Base-by-base conservation (phyloP, 352 stramenopile species). In the Phytophthora chlamydospora region DNA sequence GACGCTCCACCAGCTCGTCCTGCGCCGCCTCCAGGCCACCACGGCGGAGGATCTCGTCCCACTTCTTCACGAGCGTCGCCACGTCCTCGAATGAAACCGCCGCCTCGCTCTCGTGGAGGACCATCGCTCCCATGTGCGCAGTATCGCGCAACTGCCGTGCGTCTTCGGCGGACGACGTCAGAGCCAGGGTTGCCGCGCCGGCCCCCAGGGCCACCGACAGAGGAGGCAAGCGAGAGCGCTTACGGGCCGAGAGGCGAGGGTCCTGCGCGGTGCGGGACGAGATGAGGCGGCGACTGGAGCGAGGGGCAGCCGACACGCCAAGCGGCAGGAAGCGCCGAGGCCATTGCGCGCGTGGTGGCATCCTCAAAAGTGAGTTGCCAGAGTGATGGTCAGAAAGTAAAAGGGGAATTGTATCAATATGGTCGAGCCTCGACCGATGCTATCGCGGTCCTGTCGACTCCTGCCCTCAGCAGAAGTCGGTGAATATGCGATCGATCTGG, bases 71-170 rank as follows among this genome's bases (percentile, higher is more conserved):
- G 13, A 63, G 24, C 10, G 24, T 9, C 19, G 27, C 34, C 43
- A 24, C 45, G 7, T 61, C 47, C 19, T 52, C 43, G 12, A 69
- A 12, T 42, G 58, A 63, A 50, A 8, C 10, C 12, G 31, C n/a
- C 6, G 60, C 21, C 13, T 70, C 54, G n/a, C 51, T 69, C 17
- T 78, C 58, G 24, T 61, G 41, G 11, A 65, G 16, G 32, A 78
- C 62, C 32, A 76, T 32, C 4, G 58, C 33, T 31, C 76, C 61
- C 14, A 81, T 66, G 29, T 72, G 61, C 35, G 61, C 59, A 13
- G 57, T 70, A 27, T 64, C 58, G 16, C 66, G 74, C 16, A 83
- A 9, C 43, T 47, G 46, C 2, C 36, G 33, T 47, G 13, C n/a
- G 45, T 17, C 36, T 17, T 68, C 40, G 24, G 58, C 19, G 38